A percentile compares a stretch with the other conserved stretches of the same genome.
These are phyloP conservation scores for Biscogniauxia mediterranea DNA, from an alignment of 2,329 filamentous ascomycete species.

Conservation along the genomic window DNA sequence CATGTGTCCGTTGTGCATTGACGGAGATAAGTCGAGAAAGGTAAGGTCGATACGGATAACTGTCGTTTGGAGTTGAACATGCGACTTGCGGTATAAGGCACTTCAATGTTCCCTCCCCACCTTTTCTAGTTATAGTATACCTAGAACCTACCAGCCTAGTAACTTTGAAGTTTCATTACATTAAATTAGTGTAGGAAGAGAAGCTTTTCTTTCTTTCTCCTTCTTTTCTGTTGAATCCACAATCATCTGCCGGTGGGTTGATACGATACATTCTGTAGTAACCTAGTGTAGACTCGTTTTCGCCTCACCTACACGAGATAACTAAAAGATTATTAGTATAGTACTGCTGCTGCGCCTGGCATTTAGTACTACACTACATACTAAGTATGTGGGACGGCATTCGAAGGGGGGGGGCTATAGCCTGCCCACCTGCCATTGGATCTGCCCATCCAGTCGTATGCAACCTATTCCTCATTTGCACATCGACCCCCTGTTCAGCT, in stretches of 20 bases:
- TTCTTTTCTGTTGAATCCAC: background rate
- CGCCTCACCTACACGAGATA: too few species aligned
- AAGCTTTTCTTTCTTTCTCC: background rate
- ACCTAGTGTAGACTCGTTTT: too few species aligned
- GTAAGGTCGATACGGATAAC: background rate
- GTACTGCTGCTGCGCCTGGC: background rate
- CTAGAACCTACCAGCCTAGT: too few species aligned
- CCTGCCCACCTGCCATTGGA: too few species aligned
- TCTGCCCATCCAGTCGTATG: too few species aligned
- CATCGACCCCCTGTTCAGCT: background rate
- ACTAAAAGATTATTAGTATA: too few species aligned
- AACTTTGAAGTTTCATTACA: too few species aligned
- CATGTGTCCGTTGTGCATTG: too few species aligned
- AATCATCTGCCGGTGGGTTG: background rate
- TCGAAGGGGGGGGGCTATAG: too few species aligned
- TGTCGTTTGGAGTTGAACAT: background rate
- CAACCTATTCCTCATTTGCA: too few species aligned
- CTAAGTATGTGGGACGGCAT: background rate
- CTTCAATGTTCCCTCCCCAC: too few species aligned
- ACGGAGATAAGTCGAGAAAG: background rate
- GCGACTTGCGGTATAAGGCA: background rate
- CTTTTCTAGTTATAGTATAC: background rate
- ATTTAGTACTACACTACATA: background rate
- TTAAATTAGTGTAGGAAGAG: background rate
- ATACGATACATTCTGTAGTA: background rate